These are phyloP conservation scores for Exobasidium rhododendri DNA, from an alignment of 1,284 basidiomycete species.

Conservation along the genomic window DNA sequence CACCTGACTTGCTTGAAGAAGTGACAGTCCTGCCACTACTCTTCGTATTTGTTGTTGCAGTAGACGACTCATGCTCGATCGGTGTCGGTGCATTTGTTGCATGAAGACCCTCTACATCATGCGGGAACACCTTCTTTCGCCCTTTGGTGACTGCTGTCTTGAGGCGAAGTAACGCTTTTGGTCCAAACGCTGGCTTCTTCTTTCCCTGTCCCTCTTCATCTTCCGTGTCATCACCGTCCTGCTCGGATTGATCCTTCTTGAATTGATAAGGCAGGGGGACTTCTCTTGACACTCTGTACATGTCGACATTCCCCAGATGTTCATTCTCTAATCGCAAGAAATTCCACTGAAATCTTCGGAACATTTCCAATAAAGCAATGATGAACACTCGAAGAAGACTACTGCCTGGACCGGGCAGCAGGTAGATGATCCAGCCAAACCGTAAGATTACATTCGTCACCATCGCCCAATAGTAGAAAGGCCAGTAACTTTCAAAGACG, in stretches of 20 bases:
- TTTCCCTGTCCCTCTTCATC: constrained; percentile 12
- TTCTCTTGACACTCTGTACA: constrained; percentile 75
- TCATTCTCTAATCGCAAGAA: constrained; percentile 80
- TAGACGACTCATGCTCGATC: background rate
- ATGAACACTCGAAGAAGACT: constrained; percentile 63
- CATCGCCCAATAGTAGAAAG: constrained; percentile 60
- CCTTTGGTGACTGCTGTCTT: background rate
- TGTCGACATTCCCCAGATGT: constrained; percentile 68
- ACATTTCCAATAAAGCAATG: constrained; percentile 70
- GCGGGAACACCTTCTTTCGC: background rate
- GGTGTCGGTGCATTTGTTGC: no score
- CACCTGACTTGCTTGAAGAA: background rate
- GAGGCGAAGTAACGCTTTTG: constrained; percentile 4
- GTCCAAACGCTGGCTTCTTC: background rate
- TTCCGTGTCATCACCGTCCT: constrained; percentile 23
- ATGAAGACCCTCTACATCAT: background rate
- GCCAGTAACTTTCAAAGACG: constrained; percentile 33
- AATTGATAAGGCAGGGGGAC: constrained; percentile 69
- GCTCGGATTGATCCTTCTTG: background rate
- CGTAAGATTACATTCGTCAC: constrained; percentile 69
- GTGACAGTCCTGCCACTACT: background rate
- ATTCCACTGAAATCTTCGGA: constrained; percentile 85
- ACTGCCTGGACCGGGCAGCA: constrained; percentile 63
- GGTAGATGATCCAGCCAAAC: constrained; percentile 78
- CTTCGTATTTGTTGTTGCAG: background rate